These are phyloP conservation scores for Tulasnella sp. DNA, from an alignment of 768 basidiomycete species.

Conservation along the genomic window DNA sequence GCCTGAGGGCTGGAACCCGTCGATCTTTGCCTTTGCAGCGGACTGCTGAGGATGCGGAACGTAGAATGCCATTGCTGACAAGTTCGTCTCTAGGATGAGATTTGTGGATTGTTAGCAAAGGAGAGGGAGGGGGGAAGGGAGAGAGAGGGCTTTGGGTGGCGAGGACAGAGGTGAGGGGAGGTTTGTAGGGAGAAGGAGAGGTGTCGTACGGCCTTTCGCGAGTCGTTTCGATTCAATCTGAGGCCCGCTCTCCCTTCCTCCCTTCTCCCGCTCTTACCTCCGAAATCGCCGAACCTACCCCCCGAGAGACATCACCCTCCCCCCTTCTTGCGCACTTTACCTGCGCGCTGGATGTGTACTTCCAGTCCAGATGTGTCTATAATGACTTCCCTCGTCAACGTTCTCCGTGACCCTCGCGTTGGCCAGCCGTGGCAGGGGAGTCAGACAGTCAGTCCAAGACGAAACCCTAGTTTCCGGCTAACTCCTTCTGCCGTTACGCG, in stretches of 20 bases:
- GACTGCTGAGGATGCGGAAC: conserved; percentile 22
- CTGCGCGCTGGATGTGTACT: neutral
- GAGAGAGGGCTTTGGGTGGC: neutral
- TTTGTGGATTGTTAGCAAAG: neutral
- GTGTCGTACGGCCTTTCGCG: conserved; percentile 9
- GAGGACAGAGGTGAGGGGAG: neutral
- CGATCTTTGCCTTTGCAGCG: conserved; percentile 57
- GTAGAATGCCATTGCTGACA: conserved; percentile 26
- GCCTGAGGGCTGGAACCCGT: conserved; percentile 64
- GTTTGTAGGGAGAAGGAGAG: neutral
- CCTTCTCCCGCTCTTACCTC: neutral
- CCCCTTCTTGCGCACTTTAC: neutral
- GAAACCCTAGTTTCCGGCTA: conserved; percentile 2
- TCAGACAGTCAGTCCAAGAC: neutral
- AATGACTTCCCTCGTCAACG: neutral
- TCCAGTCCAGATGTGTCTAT: neutral
- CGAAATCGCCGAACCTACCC: neutral
- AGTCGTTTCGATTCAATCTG: conserved; percentile 12
- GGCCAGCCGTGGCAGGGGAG: neutral
- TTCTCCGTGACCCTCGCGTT: neutral
- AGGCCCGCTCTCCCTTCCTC: neutral
- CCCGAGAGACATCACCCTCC: neutral
- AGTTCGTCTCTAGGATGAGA: neutral
- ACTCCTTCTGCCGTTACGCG: neutral
- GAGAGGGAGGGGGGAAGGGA: neutral